Evolutionary conservation across 371 early-diverging fungal genomes (phyloP).

Genomic region (Conidiobolus incongruus): DNA sequence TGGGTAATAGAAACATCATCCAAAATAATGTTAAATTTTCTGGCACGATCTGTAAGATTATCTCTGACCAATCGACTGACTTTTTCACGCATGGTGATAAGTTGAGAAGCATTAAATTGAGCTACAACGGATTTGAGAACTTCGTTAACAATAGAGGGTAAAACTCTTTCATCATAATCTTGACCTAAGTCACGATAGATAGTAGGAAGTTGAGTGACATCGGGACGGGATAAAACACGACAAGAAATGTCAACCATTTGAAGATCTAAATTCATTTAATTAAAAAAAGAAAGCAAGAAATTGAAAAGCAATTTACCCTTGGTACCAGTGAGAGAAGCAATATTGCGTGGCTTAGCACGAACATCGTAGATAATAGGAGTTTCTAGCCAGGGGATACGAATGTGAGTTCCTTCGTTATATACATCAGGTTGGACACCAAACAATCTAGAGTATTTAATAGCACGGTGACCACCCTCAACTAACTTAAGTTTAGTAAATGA

Average conservation of each 20-base stretch:
- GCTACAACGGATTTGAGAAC: conserved; percentile 94
- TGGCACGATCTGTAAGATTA: conserved; percentile 65
- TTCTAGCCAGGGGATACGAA: conserved; percentile 91
- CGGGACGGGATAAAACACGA: conserved; percentile 90
- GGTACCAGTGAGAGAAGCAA: conserved; percentile 92
- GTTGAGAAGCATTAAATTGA: conserved; percentile 94
- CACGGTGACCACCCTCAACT: conserved; percentile 96
- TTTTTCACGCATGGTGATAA: conserved; percentile 94
- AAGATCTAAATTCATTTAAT: conserved; percentile 43
- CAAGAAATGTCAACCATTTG: conserved; percentile 99
- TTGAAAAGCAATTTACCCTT: conserved; percentile 78
- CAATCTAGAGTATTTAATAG: conserved; percentile 89
- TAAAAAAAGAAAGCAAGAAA: conserved; percentile 8
- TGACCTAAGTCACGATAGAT: conserved; percentile 82
- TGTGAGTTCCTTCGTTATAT: conserved; percentile 90
- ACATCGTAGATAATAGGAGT: conserved; percentile 90
- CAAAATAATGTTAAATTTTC: conserved; percentile 75
- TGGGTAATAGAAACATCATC: conserved; percentile 97
- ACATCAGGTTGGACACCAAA: conserved; percentile 76
- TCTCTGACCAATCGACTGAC: conserved; percentile 78
- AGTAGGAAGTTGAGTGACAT: conserved; percentile 45
- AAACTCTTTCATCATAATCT: conserved; percentile 92
- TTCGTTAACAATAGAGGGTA: conserved; percentile 96
- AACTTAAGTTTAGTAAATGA: too few relatives aligned
- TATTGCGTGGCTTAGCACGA: conserved; percentile 91